Percentiles rank a stretch among this genome's conserved stretches.
These are phyloP conservation scores for Mucor sp. DNA, from an alignment of 371 early-diverging fungal genomes.

Conservation along the genomic window DNA sequence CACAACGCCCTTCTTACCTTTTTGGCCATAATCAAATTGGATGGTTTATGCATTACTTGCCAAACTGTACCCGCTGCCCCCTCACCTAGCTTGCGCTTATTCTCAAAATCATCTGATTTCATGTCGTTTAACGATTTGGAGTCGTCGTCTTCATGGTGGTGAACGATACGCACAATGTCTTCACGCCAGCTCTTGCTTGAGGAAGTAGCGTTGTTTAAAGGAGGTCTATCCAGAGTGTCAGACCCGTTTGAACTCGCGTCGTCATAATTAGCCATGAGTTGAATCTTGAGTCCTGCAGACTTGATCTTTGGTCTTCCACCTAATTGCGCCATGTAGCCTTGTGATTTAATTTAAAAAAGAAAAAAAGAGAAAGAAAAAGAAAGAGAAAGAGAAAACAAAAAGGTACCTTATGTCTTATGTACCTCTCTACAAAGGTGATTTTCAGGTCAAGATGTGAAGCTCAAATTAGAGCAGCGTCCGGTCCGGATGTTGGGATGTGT, in stretches of 20 bases:
- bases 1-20: slow-evolving; percentile 62
- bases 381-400: slow-evolving; percentile 1
- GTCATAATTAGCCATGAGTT: slow-evolving; percentile 30
- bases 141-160: slow-evolving; percentile 23
- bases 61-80: slow-evolving; percentile 94
- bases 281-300: slow-evolving; percentile 33
- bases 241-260: slow-evolving; percentile 9
- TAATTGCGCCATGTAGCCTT: slow-evolving; percentile 21
- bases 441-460: neutral
- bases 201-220: slow-evolving; percentile 4
- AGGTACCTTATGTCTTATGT: neutral
- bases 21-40: slow-evolving; percentile 84
- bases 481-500: neutral
- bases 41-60: slow-evolving; percentile 81
- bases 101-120: slow-evolving; percentile 61
- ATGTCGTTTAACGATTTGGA: slow-evolving; percentile 26
- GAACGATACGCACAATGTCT: slow-evolving; percentile 39
- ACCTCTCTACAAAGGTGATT: neutral
- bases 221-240: slow-evolving; percentile 3
- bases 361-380: neutral
- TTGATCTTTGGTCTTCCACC: slow-evolving; percentile 31
- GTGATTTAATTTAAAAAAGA: neutral
- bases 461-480: neutral
- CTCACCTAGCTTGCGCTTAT: slow-evolving; percentile 80
- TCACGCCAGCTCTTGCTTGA: slow-evolving; percentile 31